Base-by-base conservation (phyloP, 2,329 filamentous ascomycete genomes). In the Ceratocystis diversiconidia region DNA sequence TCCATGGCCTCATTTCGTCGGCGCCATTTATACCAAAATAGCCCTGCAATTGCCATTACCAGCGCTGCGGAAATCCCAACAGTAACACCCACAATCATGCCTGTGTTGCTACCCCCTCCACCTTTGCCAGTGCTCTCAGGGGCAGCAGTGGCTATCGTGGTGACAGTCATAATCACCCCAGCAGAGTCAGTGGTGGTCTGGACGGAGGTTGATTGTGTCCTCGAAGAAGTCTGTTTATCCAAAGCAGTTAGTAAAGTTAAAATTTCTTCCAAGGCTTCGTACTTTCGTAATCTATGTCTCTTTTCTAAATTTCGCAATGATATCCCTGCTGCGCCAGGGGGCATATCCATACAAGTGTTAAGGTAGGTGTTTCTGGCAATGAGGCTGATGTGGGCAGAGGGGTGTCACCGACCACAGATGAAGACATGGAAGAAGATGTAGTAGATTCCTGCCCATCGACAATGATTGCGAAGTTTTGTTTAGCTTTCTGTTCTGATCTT, bases 91-190 rank as follows among this genome's bases (percentile, higher is more conserved):
- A 78, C 81, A 41, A 81, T 77, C 7, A 76, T 75, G 1, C 81
- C 81, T 0, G 77, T 78, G 41, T 73, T 73, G 0, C 82, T 73
- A 5, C 71, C 71, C 10, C 69, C 68, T 3, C 69, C 70, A 5
- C 72, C 69, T 8, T 61, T 60, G 8, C 59, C 48, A 6, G 71
- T 65, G 59, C 7, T 41, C 7, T 69, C 71, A 2, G 72, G 70
- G 43, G 71, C 71, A 32, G 70, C 68, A 0, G 78, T 78, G 0
- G 82, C 80, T 5, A 76, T 76, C 17, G 82, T 76, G 1, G 80
- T 84, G 2, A 86, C 78, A 1, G 82, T 85, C 66, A 76, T 78
- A 25, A 84, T 74, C 4, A 74, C 78, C 19, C 82, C 82, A 8
- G 76, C 79, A 5, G 66, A 43, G 41, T 77, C 76, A 0, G 82